A percentile compares a stretch with the other conserved stretches of the same genome.
phyloP scores from a whole-genome alignment of 768 basidiomycete species.

The Pleurotus giganteus region DNA sequence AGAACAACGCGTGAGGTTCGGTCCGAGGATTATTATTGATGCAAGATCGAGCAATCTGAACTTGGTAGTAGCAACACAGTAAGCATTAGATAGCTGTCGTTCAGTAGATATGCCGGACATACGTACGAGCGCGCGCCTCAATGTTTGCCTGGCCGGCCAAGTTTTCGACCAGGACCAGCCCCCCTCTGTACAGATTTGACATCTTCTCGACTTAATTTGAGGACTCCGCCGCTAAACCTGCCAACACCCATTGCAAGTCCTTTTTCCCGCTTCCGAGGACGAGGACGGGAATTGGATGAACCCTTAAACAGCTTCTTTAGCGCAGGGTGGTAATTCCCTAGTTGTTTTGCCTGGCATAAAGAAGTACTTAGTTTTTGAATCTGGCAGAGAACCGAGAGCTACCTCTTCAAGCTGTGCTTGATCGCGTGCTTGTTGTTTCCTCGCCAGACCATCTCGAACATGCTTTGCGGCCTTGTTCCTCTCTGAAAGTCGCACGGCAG shows the following conservation, averaged over 20 bases:
- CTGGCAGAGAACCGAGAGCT: conserved; percentile 7
- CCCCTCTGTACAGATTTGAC: conserved; percentile 36
- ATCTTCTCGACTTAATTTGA: conserved; percentile 64
- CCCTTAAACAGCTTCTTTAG: conserved; percentile 66
- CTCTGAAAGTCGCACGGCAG: conserved; percentile 55
- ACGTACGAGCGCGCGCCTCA: neutral
- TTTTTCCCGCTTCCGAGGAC: conserved; percentile 50
- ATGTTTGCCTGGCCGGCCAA: conserved; percentile 22
- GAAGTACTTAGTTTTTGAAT: neutral
- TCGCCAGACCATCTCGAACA: conserved; percentile 66
- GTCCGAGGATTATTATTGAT: neutral
- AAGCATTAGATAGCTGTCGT: neutral
- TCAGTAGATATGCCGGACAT: neutral
- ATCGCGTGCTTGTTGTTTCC: conserved; percentile 58
- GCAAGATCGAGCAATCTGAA: neutral
- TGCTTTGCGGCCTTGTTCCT: conserved; percentile 68
- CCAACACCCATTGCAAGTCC: conserved; percentile 82
- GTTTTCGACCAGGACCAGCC: conserved; percentile 21
- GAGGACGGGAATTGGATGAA: conserved; percentile 21
- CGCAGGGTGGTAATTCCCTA: conserved; percentile 82
- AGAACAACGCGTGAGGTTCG: conserved; percentile 1
- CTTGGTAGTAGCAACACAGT: neutral
- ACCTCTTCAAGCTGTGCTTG: conserved; percentile 69
- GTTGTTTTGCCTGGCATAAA: conserved; percentile 64
- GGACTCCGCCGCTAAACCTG: conserved; percentile 65